These are phyloP conservation scores for Xanthoconium purpureum DNA, from an alignment of 768 basidiomycete species.

Conservation along the genomic window DNA sequence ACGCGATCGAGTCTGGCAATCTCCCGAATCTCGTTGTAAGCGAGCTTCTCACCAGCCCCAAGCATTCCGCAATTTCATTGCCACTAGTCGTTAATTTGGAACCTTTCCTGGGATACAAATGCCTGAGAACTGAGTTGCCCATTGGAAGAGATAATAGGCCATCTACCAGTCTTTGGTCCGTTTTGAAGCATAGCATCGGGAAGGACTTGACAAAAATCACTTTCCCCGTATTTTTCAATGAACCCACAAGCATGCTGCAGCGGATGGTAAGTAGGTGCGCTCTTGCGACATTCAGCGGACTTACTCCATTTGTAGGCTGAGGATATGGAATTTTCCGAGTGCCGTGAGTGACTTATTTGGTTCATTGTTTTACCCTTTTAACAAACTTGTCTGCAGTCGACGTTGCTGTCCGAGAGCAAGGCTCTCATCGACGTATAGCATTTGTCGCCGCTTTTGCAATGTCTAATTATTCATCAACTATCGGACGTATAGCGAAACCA, in stretches of 20 bases:
- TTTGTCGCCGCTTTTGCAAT: constrained; percentile 96
- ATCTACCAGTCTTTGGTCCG: constrained; percentile 88
- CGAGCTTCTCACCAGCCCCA: constrained; percentile 54
- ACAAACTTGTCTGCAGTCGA: constrained; percentile 54
- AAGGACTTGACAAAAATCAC: constrained; percentile 96
- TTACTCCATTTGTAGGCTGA: constrained; percentile 53
- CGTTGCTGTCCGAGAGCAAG: constrained; percentile 70
- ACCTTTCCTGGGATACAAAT: constrained; percentile 65
- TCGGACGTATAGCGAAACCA: constrained; percentile 94
- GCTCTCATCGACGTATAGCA: constrained; percentile 80
- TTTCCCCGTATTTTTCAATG: constrained; percentile 92
- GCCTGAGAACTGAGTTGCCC: constrained; percentile 57
- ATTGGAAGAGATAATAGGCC: constrained; percentile 77
- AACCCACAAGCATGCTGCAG: constrained; percentile 95
- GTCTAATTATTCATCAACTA: constrained; percentile 96
- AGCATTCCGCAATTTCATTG: constrained; percentile 31
- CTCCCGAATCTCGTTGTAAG: constrained; percentile 74
- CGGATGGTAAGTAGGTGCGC: constrained; percentile 61
- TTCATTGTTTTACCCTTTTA: constrained; percentile 4
- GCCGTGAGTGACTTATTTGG: constrained; percentile 48
- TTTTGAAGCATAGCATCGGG: constrained; percentile 92
- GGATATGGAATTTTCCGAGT: constrained; percentile 97
- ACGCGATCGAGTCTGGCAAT: constrained; percentile 84
- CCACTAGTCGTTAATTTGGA: constrained; percentile 36
- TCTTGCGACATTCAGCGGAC: not conserved